Evolutionary conservation across 2,329 filamentous ascomycete species (phyloP).

Genomic region (Byssothecium circinans): DNA sequence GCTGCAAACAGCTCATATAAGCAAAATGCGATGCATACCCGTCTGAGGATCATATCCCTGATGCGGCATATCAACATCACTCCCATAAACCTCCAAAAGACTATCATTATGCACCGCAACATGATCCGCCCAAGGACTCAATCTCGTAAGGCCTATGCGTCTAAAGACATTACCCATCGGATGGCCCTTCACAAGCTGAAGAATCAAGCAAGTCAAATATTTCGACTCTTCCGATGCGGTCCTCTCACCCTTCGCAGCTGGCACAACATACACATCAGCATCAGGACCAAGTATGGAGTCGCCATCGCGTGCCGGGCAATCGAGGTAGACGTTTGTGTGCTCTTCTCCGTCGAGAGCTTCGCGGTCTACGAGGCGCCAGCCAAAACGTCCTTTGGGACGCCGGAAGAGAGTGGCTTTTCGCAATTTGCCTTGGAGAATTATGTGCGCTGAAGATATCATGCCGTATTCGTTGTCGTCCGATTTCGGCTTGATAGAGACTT

Average conservation of each 20-base stretch:
- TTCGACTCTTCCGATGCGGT: conserved; percentile 1
- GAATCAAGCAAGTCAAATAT: conserved; percentile 11
- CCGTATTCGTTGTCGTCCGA: conserved; percentile 11
- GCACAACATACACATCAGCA: conserved; percentile 9
- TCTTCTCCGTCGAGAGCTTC: conserved; percentile 3
- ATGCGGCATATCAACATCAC: conserved; percentile 6
- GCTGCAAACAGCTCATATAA: too few relatives aligned
- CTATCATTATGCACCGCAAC: conserved; percentile 3
- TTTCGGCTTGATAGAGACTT: conserved; percentile 5
- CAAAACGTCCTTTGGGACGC: conserved; percentile 4
- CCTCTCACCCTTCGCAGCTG: conserved; percentile 9
- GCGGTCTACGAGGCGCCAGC: conserved; percentile 3
- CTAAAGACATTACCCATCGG: conserved; percentile 3
- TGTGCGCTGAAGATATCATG: conserved; percentile 5
- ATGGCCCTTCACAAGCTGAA: conserved; percentile 3
- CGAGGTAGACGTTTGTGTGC: conserved; percentile 12
- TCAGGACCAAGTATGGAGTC: conserved; percentile 6
- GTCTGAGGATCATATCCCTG: conserved; percentile 1
- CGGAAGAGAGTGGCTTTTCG: not conserved
- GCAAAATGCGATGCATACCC: not conserved
- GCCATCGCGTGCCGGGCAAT: conserved; percentile 11
- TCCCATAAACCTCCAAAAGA: conserved; percentile 4
- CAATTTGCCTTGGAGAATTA: conserved; percentile 2
- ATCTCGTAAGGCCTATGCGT: conserved; percentile 14
- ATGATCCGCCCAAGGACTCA: conserved; percentile 10